These are phyloP conservation scores for Skeletonema marinoi DNA, from an alignment of 108 stramenopile genomes.

Conservation along the genomic window DNA sequence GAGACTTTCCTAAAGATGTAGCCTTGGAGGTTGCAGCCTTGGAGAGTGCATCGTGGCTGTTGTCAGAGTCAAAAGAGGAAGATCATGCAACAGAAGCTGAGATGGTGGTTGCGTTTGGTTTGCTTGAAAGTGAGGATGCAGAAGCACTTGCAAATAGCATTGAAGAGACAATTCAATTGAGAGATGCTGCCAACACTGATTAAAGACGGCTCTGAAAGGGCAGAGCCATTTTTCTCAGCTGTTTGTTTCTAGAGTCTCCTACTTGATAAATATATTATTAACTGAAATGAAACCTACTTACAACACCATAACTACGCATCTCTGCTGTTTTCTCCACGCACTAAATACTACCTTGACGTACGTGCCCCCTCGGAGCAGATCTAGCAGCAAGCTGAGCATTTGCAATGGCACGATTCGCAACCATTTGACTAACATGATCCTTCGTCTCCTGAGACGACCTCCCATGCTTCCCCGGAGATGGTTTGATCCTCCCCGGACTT, in stretches of 20 bases:
- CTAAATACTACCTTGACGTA: constrained; percentile 40
- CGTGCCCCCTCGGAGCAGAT: constrained; percentile 39
- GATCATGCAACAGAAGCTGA: neutral
- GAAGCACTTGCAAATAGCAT: constrained; percentile 13
- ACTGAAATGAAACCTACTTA: neutral
- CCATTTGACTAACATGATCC: constrained; percentile 54
- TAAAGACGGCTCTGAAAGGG: too few relatives aligned
- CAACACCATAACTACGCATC: neutral
- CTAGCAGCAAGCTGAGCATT: constrained; percentile 45
- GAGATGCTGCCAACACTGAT: neutral
- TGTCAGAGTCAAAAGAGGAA: neutral
- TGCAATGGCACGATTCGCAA: constrained; percentile 47
- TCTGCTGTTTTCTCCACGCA: neutral
- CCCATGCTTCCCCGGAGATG: constrained; percentile 53
- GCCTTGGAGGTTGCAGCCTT: constrained; percentile 58
- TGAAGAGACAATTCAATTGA: neutral
- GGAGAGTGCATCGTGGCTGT: constrained; percentile 28
- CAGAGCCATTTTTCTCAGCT: neutral
- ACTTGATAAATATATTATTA: neutral
- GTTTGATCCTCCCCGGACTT: constrained; percentile 77
- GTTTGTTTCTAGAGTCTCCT: neutral
- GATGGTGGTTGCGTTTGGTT: constrained; percentile 28
- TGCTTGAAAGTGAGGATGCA: constrained; percentile 23
- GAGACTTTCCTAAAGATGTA: constrained; percentile 64
- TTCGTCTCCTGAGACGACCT: constrained; percentile 39